These are phyloP conservation scores for Polychytrium aggregatum DNA, from an alignment of 192 early-diverging fungal genomes.

Conservation along the genomic window DNA sequence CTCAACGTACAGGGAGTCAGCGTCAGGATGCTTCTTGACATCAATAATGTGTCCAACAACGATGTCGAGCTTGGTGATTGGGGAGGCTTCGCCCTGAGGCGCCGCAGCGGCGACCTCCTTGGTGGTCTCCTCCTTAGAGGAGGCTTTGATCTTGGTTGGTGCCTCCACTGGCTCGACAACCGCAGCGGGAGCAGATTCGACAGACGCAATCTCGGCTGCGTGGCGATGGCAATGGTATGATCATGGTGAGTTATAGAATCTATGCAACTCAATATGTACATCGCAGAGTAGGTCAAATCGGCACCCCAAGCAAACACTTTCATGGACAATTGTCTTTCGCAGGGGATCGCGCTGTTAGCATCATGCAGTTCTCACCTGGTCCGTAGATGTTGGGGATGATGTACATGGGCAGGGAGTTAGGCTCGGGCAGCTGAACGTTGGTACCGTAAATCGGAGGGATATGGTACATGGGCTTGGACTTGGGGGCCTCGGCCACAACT, in stretches of 20 bases:
- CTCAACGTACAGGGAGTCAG: constrained; percentile 94
- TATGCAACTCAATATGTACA: too few species aligned
- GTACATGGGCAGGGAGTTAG: constrained; percentile 36
- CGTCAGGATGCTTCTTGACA: constrained; percentile 84
- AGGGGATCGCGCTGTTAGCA: constrained; percentile 12
- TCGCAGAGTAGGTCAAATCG: too few species aligned
- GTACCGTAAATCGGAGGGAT: constrained; percentile 23
- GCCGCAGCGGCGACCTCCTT: constrained; percentile 14
- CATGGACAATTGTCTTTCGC: too few species aligned
- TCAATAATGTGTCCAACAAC: constrained; percentile 80
- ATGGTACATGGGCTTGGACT: constrained; percentile 32
- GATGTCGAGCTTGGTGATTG: constrained; percentile 78
- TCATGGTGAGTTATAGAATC: too few species aligned
- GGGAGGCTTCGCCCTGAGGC: constrained; percentile 17
- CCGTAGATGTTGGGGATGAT: constrained; percentile 36
- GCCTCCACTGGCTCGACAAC: constrained; percentile 19
- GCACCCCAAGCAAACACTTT: too few species aligned
- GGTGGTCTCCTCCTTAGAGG: constrained; percentile 25
- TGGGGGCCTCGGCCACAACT: constrained; percentile 6
- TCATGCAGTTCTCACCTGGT: constrained; percentile 16
- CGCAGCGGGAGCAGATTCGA: constrained; percentile 36
- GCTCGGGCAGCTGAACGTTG: constrained; percentile 17
- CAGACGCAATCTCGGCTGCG: constrained; percentile 19
- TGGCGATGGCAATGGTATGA: too few species aligned
- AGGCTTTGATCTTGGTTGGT: constrained; percentile 29